Evolutionary conservation across 2,329 filamentous ascomycete genomes (phyloP), one percentile per base, ranked within the genome.

Genomic region (Nothophaeocryptopus gaeumannii): DNA sequence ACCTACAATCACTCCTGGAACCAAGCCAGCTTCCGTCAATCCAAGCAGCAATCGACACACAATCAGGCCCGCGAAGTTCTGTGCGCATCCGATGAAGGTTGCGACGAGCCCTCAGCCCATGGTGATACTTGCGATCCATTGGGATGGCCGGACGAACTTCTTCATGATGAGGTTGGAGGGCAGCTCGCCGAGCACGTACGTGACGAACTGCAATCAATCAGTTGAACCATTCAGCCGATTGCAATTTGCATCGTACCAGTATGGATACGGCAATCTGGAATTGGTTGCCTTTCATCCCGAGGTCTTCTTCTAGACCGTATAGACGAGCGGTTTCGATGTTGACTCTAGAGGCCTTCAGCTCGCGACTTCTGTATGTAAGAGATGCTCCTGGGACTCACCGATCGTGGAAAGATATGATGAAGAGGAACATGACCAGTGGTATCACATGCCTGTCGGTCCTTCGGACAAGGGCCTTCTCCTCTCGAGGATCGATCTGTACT

Each of bases 321-420:
- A 54, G 39, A 35, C 47, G 47, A 5, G 48, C 47, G 15, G 51
- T 54, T 3, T 50, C 54, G 20, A 51, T 51, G 30, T 51, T 54
- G 31, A 51, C 48, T 29, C 54, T 45, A 20, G 12, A 35, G 8
- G 11, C 10, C 3, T 8, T 51, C 32, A 47, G 43, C 8, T 34
- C n/a, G n/a, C n/a, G n/a, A n/a, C n/a, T 42, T 8, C 16, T 35
- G n/a, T n/a, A n/a, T 45, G 13, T 12, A 29, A 30, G 5, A 20
- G 15, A n/a, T 4, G 10, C n/a, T 10, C 1, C 5, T 20, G 20
- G 10, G 26, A 38, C 45, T 10, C 45, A 82, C 79, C 49, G 40
- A 29, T 83, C 80, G 12, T 85, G 69, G 67, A 88, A 89, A 70
- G 89, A 88, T 72, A 86, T 76, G 65, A 89, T 86, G 63, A 88